Base-by-base conservation (phyloP, 352 stramenopile genomes). In the Phytophthora nicotianae region DNA sequence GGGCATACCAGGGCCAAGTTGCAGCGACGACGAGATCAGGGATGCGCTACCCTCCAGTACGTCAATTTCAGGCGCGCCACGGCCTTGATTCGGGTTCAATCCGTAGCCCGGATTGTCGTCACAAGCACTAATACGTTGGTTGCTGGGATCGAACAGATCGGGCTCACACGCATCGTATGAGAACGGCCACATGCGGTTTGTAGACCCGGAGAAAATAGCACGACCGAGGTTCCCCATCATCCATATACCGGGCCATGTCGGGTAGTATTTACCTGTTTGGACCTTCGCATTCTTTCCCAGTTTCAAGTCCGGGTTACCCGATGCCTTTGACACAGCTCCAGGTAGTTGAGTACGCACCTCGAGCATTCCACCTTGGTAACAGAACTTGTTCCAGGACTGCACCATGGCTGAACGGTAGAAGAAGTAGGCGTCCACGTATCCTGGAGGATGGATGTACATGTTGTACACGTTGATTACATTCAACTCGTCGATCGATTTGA, bases 341-440 rank as follows among this genome's bases (percentile, higher is more conserved):
- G 93, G 95, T 4, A 98, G 76, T 52, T 96, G 89, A 0, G 86
- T 82, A 37, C 83, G 73, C 8, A 97, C 71, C 61, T 98, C 91
- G 24, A 97, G 62, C 58, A 98, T 87, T 4, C 94, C 94, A 5
- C 95, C 95, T 17, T 96, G 96, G 62, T 97, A 97, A 69, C 93
- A 98, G 58, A 98, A 98, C 53, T 97, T 97, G 62, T 97, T 97
- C 93, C 93, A 98, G 1, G 74, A 84, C 70, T 97, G 90, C 4
- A 98, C 33, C 91, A 98, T 97, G 0, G 79, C 93, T 11, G 83
- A 84, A 0, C 70, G 62, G 40, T 78, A 78, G 58, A 70, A 74
- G 60, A 85, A 86, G 19, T 68, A 65, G 46, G 65, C 66, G 16
- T 65, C 74, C 41, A 77, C 51, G 55, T 66, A 86, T 5, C 50